Evolutionary conservation across 805 yeast genomes (phyloP).

Genomic region (Candida chilensis): DNA sequence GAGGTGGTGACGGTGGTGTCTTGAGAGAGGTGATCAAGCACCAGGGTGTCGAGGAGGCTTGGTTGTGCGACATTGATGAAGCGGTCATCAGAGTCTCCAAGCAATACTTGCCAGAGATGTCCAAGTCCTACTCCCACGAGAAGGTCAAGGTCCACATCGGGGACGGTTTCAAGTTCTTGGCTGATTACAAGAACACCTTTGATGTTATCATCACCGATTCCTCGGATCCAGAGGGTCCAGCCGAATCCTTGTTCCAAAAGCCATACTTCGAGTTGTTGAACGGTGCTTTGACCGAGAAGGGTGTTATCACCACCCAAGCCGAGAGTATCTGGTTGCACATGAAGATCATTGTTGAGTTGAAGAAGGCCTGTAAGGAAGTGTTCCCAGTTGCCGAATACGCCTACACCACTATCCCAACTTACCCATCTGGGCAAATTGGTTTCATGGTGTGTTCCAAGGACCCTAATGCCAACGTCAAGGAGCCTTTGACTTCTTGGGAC

Average conservation of each 20-base stretch:
- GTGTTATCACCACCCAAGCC: slow-evolving; percentile 79
- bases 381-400: slow-evolving; percentile 92
- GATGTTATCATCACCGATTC: slow-evolving; percentile 97
- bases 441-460: slow-evolving; percentile 93
- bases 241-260: slow-evolving; percentile 86
- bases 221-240: slow-evolving; percentile 98
- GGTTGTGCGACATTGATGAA: slow-evolving; percentile 93
- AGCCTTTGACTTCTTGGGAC: slow-evolving; percentile 60
- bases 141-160: slow-evolving; percentile 87
- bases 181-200: slow-evolving; percentile 72
- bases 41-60: slow-evolving; percentile 75
- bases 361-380: slow-evolving; percentile 71
- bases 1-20: slow-evolving; percentile 99
- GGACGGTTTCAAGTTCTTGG: slow-evolving; percentile 95
- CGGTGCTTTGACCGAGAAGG: slow-evolving; percentile 87
- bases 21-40: slow-evolving; percentile 92
- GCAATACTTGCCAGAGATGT: slow-evolving; percentile 80
- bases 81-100: slow-evolving; percentile 83
- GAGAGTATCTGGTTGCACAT: slow-evolving; percentile 93
- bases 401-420: slow-evolving; percentile 90
- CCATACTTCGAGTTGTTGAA: slow-evolving; percentile 79
- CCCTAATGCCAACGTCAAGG: slow-evolving; percentile 47
- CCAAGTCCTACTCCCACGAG: slow-evolving; percentile 78
- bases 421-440: slow-evolving; percentile 97
- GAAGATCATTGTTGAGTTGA: slow-evolving; percentile 72